Base-by-base conservation (phyloP, 192 early-diverging fungal genomes). In the Entomortierella chlamydospora region DNA sequence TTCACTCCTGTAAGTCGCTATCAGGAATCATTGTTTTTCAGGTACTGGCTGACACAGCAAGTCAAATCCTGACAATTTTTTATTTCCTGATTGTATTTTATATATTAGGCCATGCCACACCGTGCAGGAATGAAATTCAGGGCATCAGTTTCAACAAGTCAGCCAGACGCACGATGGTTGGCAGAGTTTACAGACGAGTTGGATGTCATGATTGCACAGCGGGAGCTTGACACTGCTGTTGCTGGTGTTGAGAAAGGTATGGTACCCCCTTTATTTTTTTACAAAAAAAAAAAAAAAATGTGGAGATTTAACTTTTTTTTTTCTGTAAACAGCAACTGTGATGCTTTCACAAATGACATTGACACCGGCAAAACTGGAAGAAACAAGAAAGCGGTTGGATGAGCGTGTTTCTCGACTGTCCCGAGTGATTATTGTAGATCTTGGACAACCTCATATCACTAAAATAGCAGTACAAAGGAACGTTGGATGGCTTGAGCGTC, bases 191-290 rank as follows among this genome's bases (percentile, higher is more conserved):
- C 92, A 8, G 96, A 98, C 80, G 91, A 94, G 54, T 80, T 99
- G 51, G 98, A 98, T 59, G 96, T 99, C 10, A 81, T 92, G 30
- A 97, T 99, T 85, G 97, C 96, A 0, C 89, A 94, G 31, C 84
- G 96, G 41, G 95, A 98, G 67, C 98, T 98, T 82, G 91, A 94
- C 41, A 71, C 81, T n/a, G 94, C 95, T 9, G 94, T 95, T 2
- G 71, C 73, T 6, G 76, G 84, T 50, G 88, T 93, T 55, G 89
- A 93, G 64, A 91, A 89, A 82, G 90, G 90, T 70, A 57, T 6
- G 17, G n/a, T n/a, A n/a, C n/a, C n/a, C n/a, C n/a, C n/a, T n/a
- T 37, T 10, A 37, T 37, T 37, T 37, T 37, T 37, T n/a, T n/a
- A n/a, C n/a, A n/a, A n/a, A n/a, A n/a, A n/a, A n/a, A n/a, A n/a